Percentiles rank a stretch among this genome's conserved stretches.
Conservation (phyloP, 106 monocot species). For the Hemerocallis citrina region DNA sequence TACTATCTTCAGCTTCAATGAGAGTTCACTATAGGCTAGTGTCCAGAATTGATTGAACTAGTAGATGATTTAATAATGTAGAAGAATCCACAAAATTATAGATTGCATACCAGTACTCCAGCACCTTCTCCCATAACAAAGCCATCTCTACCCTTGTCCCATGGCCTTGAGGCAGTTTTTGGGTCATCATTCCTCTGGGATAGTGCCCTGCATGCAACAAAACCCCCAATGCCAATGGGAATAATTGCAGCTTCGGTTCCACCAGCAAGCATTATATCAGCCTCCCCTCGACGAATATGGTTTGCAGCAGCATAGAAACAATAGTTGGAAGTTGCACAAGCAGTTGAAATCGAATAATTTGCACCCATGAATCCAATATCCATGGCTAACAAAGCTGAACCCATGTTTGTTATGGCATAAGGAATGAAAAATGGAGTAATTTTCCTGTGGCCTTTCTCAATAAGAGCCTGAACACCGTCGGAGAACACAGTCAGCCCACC, state of each 20-base stretch:
- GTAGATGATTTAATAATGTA: too few relatives aligned
- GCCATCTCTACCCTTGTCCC: slow-evolving; percentile 95
- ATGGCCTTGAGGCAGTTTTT: slow-evolving; percentile 90
- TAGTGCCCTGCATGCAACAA: slow-evolving; percentile 94
- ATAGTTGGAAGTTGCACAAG: slow-evolving; percentile 97
- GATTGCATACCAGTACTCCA: slow-evolving; percentile 70
- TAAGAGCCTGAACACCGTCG: slow-evolving; percentile 87
- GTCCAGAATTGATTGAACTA: neutral
- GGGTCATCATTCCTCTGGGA: slow-evolving; percentile 98
- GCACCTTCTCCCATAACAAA: slow-evolving; percentile 99
- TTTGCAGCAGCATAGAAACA: slow-evolving; percentile 98
- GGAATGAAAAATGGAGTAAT: slow-evolving; percentile 97
- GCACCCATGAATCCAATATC: slow-evolving; percentile 98
- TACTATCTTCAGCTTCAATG: neutral
- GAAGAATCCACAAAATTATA: too few relatives aligned
- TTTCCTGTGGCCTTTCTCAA: slow-evolving; percentile 92
- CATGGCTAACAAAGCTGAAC: slow-evolving; percentile 93
- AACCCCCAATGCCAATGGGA: slow-evolving; percentile 95
- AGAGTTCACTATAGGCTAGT: neutral
- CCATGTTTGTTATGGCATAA: slow-evolving; percentile 97
- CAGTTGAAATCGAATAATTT: slow-evolving; percentile 98
- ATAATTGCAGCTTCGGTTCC: slow-evolving; percentile 98
- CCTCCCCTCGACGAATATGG: slow-evolving; percentile 89
- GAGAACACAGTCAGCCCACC: slow-evolving; percentile 87
- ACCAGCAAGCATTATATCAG: slow-evolving; percentile 96